These are phyloP conservation scores for Craterostigma plantagineum DNA, from an alignment of 257 asterid genomes.

Conservation along the genomic window DNA sequence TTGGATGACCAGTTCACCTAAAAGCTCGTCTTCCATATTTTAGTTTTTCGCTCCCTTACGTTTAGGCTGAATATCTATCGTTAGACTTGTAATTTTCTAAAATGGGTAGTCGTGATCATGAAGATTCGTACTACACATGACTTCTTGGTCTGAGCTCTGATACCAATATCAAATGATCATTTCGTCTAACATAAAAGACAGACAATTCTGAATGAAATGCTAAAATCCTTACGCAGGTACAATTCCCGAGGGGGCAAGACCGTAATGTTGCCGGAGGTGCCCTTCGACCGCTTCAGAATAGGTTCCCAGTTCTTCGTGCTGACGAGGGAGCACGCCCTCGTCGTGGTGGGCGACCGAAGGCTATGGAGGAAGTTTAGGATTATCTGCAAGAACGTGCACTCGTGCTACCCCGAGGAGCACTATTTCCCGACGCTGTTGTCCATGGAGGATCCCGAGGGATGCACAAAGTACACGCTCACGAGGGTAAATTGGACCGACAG, in stretches of 20 bases:
- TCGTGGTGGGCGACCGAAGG: constrained; percentile 29
- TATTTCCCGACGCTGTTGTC: constrained; percentile 60
- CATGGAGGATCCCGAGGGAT: constrained; percentile 50
- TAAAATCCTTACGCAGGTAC: too few relatives aligned
- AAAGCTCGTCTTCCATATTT: too few relatives aligned
- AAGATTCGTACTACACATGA: too few relatives aligned
- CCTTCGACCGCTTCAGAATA: constrained; percentile 31
- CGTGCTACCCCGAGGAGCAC: constrained; percentile 74
- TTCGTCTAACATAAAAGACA: too few relatives aligned
- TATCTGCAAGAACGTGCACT: constrained; percentile 28
- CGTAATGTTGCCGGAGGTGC: constrained; percentile 49
- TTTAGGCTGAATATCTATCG: too few relatives aligned
- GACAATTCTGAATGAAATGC: too few relatives aligned
- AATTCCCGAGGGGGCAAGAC: constrained; percentile 19
- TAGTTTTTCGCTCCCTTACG: too few relatives aligned
- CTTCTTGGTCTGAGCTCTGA: too few relatives aligned
- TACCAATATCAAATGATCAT: too few relatives aligned
- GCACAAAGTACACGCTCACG: constrained; percentile 40
- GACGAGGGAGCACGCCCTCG: constrained; percentile 29
- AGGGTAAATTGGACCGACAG: constrained; percentile 62
- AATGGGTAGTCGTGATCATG: too few relatives aligned
- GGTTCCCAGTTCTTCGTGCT: constrained; percentile 61
- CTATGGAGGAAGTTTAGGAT: constrained; percentile 52
- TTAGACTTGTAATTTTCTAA: too few relatives aligned
- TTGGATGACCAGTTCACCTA: too few relatives aligned